phyloP scores from a whole-genome alignment of 1,284 basidiomycete genomes.

The Microbotryum intermedium region DNA sequence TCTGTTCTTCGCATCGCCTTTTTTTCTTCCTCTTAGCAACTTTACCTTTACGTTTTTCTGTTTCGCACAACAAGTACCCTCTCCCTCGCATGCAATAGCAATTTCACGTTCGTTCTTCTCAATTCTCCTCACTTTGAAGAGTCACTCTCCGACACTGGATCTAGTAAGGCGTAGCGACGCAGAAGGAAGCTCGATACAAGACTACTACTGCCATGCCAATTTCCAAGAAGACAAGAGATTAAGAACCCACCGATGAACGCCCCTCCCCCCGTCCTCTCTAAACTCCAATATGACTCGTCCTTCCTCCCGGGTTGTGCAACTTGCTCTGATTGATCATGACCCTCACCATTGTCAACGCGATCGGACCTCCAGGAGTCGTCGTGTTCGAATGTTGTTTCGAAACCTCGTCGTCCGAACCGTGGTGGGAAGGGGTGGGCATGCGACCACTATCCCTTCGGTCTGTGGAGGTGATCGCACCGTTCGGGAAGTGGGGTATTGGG shows the following conservation, averaged over 20 bases:
- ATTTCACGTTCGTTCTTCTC: not conserved
- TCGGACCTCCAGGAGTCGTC: too few relatives aligned
- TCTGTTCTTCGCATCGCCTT: not conserved
- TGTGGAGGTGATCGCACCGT: not conserved
- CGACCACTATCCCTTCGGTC: constrained; percentile 10
- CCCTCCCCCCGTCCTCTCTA: constrained; percentile 26
- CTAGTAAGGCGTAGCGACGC: too few relatives aligned
- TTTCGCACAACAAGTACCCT: not conserved
- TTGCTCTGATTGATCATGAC: constrained; percentile 90
- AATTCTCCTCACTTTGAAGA: too few relatives aligned
- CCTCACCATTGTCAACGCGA: constrained; percentile 33
- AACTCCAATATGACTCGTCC: constrained; percentile 86
- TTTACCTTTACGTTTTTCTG: not conserved
- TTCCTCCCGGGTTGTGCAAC: constrained; percentile 79
- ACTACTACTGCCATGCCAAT: too few relatives aligned
- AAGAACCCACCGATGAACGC: too few relatives aligned
- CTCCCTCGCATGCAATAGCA: too few relatives aligned
- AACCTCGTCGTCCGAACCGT: constrained; percentile 13
- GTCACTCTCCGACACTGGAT: too few relatives aligned
- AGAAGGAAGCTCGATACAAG: too few relatives aligned
- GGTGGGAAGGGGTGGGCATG: too few relatives aligned
- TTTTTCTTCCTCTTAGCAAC: not conserved
- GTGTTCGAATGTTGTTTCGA: not conserved
- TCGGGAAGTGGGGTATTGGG: too few relatives aligned
- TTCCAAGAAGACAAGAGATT: not conserved